Evolutionary conservation across 306 rosid genomes (phyloP).

Genomic region (Castanea mollissima): DNA sequence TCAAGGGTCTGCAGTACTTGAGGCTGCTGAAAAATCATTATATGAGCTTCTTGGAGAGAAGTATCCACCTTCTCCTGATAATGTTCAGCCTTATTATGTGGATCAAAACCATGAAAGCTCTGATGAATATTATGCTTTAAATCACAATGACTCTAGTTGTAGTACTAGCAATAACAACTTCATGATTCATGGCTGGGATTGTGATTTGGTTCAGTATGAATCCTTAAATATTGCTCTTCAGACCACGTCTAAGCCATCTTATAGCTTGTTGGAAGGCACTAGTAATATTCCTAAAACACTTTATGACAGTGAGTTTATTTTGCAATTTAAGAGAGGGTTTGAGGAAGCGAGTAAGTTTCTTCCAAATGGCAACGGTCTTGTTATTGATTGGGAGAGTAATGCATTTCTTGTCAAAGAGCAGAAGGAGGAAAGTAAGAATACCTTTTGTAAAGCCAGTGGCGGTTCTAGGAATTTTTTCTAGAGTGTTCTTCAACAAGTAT

Average conservation of each 20-base stretch:
- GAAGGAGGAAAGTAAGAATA: conserved; percentile 13
- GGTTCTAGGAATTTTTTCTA: too few relatives aligned
- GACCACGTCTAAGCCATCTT: conserved; percentile 21
- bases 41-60: conserved; percentile 27
- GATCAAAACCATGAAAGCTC: conserved; percentile 21
- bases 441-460: not conserved
- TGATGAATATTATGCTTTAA: not conserved
- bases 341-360: conserved; percentile 39
- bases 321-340: conserved; percentile 34
- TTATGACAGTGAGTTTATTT: conserved; percentile 19
- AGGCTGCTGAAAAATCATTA: conserved; percentile 31
- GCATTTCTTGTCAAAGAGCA: conserved; percentile 14
- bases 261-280: conserved; percentile 18
- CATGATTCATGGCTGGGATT: not conserved
- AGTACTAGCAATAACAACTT: not conserved
- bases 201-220: conserved; percentile 8
- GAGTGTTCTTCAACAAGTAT: too few relatives aligned
- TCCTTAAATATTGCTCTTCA: conserved; percentile 7
- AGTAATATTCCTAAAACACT: conserved; percentile 18
- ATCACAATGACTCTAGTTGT: not conserved
- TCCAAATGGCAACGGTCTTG: conserved; percentile 20
- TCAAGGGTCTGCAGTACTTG: conserved; percentile 28
- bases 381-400: conserved; percentile 15
- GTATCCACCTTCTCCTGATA: not conserved
- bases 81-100: not conserved